Conservation (phyloP, 2,329 filamentous ascomycete genomes). For the Apiospora kogelbergensis region DNA sequence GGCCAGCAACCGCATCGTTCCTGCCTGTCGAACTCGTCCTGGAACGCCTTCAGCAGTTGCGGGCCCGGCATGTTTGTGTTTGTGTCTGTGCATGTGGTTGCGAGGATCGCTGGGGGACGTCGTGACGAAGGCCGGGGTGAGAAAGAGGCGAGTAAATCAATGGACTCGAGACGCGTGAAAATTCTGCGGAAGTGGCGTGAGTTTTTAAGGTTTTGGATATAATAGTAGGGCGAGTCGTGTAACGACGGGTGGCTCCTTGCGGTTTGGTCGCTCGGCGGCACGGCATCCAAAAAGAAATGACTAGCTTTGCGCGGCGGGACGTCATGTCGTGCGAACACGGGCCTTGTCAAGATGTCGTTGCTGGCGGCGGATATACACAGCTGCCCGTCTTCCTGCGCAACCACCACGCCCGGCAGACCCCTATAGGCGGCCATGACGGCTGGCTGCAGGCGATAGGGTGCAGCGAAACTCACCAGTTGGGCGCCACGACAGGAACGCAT, state of each 20-base stretch:
- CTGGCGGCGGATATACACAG: neutral
- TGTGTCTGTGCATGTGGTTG: neutral
- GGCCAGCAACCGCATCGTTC: neutral
- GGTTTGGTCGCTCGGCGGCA: neutral
- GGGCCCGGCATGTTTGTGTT: neutral
- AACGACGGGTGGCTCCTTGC: neutral
- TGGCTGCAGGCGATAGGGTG: neutral
- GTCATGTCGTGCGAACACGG: neutral
- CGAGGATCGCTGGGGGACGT: neutral
- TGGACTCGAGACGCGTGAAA: neutral
- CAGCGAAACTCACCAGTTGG: neutral
- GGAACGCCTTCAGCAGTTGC: conserved; percentile 1
- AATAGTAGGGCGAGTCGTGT: neutral
- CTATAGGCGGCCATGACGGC: neutral
- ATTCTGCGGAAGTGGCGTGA: neutral
- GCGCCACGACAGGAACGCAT: neutral
- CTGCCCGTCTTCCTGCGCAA: neutral
- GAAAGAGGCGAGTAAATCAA: neutral
- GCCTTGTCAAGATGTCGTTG: neutral
- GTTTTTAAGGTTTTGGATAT: neutral
- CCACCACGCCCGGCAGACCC: neutral
- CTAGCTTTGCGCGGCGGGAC: neutral
- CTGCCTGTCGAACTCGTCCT: conserved; percentile 5
- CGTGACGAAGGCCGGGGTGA: neutral
- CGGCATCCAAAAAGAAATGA: conserved; percentile 2